Percentiles rank a stretch among this genome's conserved stretches.
phyloP scores from a whole-genome alignment of 768 basidiomycete genomes.

The Suillus cothurnatus region DNA sequence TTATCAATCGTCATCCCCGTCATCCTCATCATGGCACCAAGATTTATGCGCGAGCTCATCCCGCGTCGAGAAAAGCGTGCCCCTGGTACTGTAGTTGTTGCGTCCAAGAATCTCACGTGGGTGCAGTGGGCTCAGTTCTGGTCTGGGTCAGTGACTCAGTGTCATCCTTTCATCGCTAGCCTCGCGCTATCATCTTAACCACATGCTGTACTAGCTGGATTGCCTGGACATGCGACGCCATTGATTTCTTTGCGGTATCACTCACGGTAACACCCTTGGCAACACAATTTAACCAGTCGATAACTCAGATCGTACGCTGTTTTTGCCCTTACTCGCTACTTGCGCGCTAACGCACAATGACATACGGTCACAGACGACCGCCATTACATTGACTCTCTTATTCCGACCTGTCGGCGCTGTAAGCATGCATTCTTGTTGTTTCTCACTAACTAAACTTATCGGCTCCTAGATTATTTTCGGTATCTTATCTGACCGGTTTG shows the following conservation, averaged over 20 bases:
- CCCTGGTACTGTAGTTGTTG: conserved; percentile 44
- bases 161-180: neutral
- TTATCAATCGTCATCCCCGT: neutral
- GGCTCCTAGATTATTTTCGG: conserved; percentile 65
- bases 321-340: neutral
- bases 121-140: conserved; percentile 62
- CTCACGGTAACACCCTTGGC: conserved; percentile 52
- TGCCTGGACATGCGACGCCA: conserved; percentile 85
- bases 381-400: conserved; percentile 92
- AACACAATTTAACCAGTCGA: conserved; percentile 46
- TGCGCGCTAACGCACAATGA: neutral
- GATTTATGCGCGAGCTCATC: conserved; percentile 51
- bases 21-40: conserved; percentile 47
- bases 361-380: conserved; percentile 53
- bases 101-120: conserved; percentile 46
- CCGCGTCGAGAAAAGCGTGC: conserved; percentile 47
- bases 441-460: neutral
- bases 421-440: conserved; percentile 20
- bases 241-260: conserved; percentile 84
- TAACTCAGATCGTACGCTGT: conserved; percentile 45
- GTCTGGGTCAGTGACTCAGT: conserved; percentile 56
- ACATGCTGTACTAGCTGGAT: conserved; percentile 54
- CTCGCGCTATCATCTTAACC: neutral
- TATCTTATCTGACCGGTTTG: conserved; percentile 83
- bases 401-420: conserved; percentile 82